Conservation (phyloP, 148 eudicot species). For the Rhododendron williamsianum region DNA sequence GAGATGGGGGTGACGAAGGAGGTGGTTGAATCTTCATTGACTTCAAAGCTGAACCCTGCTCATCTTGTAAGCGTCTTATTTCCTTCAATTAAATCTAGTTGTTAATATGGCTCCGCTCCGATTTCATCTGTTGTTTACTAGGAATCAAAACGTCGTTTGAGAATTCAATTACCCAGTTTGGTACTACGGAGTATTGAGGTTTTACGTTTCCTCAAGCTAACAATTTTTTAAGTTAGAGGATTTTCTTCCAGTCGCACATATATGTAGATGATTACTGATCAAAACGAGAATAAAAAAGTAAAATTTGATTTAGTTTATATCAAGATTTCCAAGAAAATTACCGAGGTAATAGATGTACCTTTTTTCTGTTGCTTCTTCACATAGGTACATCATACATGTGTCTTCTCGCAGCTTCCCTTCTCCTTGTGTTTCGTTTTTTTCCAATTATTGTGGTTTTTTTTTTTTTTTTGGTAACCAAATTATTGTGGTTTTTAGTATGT, state of each 20-base stretch:
- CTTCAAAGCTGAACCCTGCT: slow-evolving; percentile 23
- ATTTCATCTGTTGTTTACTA: neutral
- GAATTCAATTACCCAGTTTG: neutral
- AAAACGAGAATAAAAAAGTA: neutral
- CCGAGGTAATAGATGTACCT: neutral
- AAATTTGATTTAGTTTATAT: neutral
- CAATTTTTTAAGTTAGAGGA: neutral
- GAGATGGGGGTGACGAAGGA: slow-evolving; percentile 25
- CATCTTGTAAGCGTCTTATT: slow-evolving; percentile 12
- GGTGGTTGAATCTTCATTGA: slow-evolving; percentile 18
- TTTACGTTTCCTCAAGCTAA: neutral
- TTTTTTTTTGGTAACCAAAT: neutral
- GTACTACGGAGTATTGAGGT: neutral
- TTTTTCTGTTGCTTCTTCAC: neutral
- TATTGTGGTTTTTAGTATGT: neutral
- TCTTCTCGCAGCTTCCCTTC: neutral
- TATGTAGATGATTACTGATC: neutral
- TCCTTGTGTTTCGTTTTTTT: neutral
- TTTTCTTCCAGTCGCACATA: neutral
- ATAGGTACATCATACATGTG: neutral
- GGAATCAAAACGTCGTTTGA: neutral
- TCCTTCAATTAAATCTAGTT: neutral
- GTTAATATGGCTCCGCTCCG: neutral
- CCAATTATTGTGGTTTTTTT: neutral
- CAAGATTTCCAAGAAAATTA: neutral